Evolutionary conservation across 139 green algal species (phyloP), one percentile per base, ranked within the genome.

Genomic region (Tetradesmus obliquus): DNA sequence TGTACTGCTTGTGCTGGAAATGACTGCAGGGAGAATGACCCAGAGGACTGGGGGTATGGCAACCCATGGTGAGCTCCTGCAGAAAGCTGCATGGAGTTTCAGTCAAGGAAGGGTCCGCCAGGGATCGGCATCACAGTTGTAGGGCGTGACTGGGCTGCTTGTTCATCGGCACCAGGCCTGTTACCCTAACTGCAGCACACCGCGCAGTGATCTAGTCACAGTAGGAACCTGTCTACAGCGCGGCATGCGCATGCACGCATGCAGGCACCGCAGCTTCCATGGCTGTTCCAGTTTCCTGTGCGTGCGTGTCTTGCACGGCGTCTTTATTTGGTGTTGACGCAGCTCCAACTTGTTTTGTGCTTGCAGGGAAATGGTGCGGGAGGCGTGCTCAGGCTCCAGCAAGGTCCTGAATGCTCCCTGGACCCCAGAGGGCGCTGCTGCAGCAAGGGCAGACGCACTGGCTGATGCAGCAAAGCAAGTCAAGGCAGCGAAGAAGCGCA

Each of bases 41-140:
- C 86, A 24, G 86, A 90, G 53, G 86, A 90, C 53, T 90, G 51
- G 20, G 45, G 71, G 32, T 90, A 84, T 72, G 86, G 86, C 51
- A 90, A 90, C 32, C 86, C 86, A 0, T 90, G 86, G 86, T 83
- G 71, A 51, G 55, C 81, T 5, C 20, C 79, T 55, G 22, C n/a
- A 84, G 79, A 0, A 45, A 45, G 32, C 32, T 45, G 32, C 32
- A 45, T 45, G 32, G 32, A 45, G 32, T 45, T 45, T 45, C 32
- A 45, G 32, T 45, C 32, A 45, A 45, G 32, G 32, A 45, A 45
- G 32, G 32, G 32, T 45, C 32, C 32, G 32, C 32, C 32, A 45
- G 32, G 32, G 32, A 45, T 45, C 32, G 32, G 32, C 32, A 45
- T 45, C 32, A 45, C 32, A 45, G 32, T 45, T 45, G 32, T 45